phyloP scores from a whole-genome alignment of 1,139 yeast genomes.

The Taphrina communis region DNA sequence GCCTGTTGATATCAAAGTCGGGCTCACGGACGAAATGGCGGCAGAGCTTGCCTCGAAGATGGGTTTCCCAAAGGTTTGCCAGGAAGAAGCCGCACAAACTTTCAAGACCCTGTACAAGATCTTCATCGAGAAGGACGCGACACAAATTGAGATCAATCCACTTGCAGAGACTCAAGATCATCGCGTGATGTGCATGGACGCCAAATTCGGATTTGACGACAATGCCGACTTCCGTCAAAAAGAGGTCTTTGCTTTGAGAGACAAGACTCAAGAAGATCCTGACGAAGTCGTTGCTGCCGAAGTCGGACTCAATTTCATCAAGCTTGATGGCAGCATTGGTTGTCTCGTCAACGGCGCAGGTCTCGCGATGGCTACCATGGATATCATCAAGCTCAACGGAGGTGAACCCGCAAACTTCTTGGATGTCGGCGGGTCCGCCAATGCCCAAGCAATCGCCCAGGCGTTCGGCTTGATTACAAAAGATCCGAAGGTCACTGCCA shows the following conservation, averaged over 20 bases:
- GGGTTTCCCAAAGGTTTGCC: slow-evolving; percentile 80
- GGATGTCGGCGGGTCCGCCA: slow-evolving; percentile 99
- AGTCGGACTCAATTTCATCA: slow-evolving; percentile 92
- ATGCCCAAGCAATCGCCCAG: slow-evolving; percentile 95
- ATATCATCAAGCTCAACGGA: slow-evolving; percentile 95
- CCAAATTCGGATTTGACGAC: slow-evolving; percentile 97
- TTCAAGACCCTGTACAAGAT: slow-evolving; percentile 86
- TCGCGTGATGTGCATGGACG: slow-evolving; percentile 97
- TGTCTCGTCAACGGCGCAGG: slow-evolving; percentile 98
- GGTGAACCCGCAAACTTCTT: slow-evolving; percentile 99
- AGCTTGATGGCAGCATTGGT: slow-evolving; percentile 97
- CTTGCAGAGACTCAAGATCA: slow-evolving; percentile 90
- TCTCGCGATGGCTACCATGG: slow-evolving; percentile 99
- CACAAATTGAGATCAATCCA: slow-evolving; percentile 98
- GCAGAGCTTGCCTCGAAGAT: slow-evolving; percentile 74
- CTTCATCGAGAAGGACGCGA: slow-evolving; percentile 89
- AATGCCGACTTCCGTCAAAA: slow-evolving; percentile 93
- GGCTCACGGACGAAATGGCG: slow-evolving; percentile 82
- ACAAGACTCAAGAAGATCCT: slow-evolving; percentile 95
- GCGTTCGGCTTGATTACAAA: slow-evolving; percentile 93
- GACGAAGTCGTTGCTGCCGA: slow-evolving; percentile 92
- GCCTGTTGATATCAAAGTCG: slow-evolving; percentile 75
- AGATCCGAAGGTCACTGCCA: slow-evolving; percentile 89
- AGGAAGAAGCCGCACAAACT: slow-evolving; percentile 85
- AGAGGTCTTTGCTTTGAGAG: slow-evolving; percentile 97